Base-by-base conservation (phyloP, 768 basidiomycete species). In the Exsudoporus frostii region DNA sequence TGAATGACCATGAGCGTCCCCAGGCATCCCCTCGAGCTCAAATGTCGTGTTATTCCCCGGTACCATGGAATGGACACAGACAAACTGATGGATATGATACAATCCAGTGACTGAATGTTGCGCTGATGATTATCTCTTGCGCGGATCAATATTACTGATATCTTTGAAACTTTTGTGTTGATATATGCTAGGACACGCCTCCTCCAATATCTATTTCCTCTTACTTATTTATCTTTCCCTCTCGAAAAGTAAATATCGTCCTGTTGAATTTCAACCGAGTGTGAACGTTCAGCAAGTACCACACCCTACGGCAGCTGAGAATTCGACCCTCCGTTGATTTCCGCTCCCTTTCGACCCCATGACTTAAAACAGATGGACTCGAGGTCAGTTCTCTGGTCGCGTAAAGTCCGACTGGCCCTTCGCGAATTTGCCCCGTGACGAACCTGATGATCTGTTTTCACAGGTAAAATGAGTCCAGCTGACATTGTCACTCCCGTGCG, bases 11-110 rank as follows among this genome's bases (percentile, higher is more conserved):
- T 37, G 42, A 29, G 34, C 9, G 9, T 27, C 7, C 46, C 48
- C 25, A 68, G 67, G 7, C 69, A 71, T 32, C 67, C 67, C 4
- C 54, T 69, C 15, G 57, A 58, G 25, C 58, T 69, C n/a, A 58
- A 63, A 30, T 65, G 69, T 36, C 69, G 63, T 17, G 59, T 71
- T 22, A 42, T 67, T 32, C 37, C 57, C 17, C 62, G 65, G 25
- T 22, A 61, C 39, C 53, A 63, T 29, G 51, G 43, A 22, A 57
- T 58, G 60, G 55, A 47, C 27, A 20, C 41, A 25, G 58, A 54
- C 7, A 56, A 53, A 37, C 38, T 69, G 45, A 45, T 30, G 53
- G 55, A 59, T 19, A 45, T 59, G 49, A 53, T 59, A 24, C 34
- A 33, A 37, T 38, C 44, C 17, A 45, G 46, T 8, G 24, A 48